Conservation (phyloP, 1,139 yeast species). For the Blastobotrys niveus region DNA sequence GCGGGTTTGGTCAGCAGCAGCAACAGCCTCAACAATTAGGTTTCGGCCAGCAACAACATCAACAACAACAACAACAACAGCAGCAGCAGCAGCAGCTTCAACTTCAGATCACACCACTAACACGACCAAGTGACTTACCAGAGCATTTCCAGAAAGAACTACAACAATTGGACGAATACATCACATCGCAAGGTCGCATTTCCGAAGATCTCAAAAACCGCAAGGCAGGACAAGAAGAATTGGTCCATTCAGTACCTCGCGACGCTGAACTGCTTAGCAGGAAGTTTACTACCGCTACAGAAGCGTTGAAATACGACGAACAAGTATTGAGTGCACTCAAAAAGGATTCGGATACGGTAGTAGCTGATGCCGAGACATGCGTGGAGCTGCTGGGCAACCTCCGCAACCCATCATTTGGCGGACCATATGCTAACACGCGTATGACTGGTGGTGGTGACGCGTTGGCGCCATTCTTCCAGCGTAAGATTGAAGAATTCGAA, state of each 20-base stretch:
- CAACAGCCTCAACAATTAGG: constrained; percentile 25
- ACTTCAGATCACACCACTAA: constrained; percentile 63
- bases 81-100: constrained; percentile 36
- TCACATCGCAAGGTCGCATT: constrained; percentile 74
- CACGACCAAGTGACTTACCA: constrained; percentile 83
- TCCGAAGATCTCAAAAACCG: constrained; percentile 72
- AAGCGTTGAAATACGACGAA: constrained; percentile 63
- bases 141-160: constrained; percentile 66
- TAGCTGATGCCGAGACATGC: constrained; percentile 57
- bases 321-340: constrained; percentile 46
- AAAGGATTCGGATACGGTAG: constrained; percentile 39
- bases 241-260: constrained; percentile 74
- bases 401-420: constrained; percentile 40
- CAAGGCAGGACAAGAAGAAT: constrained; percentile 56
- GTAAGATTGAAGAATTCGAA: constrained; percentile 47
- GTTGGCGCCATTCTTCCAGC: constrained; percentile 53
- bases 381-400: constrained; percentile 61
- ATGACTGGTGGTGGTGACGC: constrained; percentile 49
- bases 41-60: constrained; percentile 26
- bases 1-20: constrained; percentile 18
- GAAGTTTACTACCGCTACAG: constrained; percentile 58
- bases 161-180: constrained; percentile 76
- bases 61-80: constrained; percentile 33
- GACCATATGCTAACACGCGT: constrained; percentile 13
- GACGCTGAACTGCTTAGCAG: constrained; percentile 70